Percentiles rank a stretch among this genome's conserved stretches.
These are phyloP conservation scores for Prunus armeniaca DNA, from an alignment of 306 rosid species.

Conservation along the genomic window DNA sequence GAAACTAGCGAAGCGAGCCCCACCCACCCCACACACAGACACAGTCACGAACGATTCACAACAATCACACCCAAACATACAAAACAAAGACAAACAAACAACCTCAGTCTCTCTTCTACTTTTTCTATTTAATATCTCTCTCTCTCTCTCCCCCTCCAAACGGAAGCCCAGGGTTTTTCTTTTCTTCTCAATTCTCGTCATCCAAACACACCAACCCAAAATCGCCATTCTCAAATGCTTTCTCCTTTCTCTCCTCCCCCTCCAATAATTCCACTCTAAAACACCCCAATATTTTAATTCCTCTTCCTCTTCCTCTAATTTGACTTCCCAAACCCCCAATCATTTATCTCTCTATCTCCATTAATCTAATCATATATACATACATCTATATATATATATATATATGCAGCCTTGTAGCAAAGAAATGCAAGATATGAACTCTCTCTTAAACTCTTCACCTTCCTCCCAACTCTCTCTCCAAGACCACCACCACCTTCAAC, in stretches of 20 bases:
- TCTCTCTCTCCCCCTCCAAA: background rate
- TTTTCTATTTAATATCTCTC: constrained; percentile 24
- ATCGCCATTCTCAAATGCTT: background rate
- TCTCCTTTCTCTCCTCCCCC: background rate
- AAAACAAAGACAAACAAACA: background rate
- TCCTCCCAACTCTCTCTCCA: constrained; percentile 53
- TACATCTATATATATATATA: constrained; percentile 5
- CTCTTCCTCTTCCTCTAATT: background rate
- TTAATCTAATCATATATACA: background rate
- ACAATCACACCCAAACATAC: background rate
- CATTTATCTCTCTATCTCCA: background rate
- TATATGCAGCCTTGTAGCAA: constrained; percentile 59
- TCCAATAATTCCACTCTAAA: background rate
- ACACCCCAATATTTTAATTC: background rate
- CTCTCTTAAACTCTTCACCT: constrained; percentile 37
- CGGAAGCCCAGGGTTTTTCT: background rate
- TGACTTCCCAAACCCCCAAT: background rate
- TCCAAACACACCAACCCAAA: background rate
- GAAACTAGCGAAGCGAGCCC: background rate
- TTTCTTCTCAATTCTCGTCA: background rate
- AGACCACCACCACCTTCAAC: constrained; percentile 30
- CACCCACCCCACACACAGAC: background rate
- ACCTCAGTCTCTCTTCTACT: background rate
- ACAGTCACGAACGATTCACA: no score
- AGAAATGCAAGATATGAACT: constrained; percentile 67